Percentiles rank a stretch among this genome's conserved stretches.
phyloP scores from a whole-genome alignment of 2,329 filamentous ascomycete species.

The Trichophyton benhamiae region DNA sequence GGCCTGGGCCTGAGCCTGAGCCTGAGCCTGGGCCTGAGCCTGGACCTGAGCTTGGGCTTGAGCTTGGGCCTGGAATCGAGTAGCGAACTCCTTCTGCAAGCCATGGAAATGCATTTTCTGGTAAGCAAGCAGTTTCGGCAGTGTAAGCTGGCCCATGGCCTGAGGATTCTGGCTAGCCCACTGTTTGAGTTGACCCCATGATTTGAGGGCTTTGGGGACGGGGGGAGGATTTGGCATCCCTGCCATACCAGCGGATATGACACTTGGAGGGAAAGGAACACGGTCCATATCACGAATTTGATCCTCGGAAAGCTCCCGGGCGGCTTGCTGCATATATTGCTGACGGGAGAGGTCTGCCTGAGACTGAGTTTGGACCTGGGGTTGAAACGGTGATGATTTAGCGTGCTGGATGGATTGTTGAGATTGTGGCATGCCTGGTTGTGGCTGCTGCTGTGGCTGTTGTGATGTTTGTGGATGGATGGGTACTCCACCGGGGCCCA shows the following conservation, averaged over 20 bases:
- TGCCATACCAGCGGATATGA: conserved; percentile 24
- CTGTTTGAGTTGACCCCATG: conserved; percentile 46
- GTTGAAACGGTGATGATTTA: conserved; percentile 15
- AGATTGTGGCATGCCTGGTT: conserved; percentile 1
- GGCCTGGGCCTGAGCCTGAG: conserved; percentile 11
- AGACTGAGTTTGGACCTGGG: neutral
- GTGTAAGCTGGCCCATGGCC: conserved; percentile 29
- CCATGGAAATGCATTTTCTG: conserved; percentile 34
- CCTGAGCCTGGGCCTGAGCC: conserved; percentile 6
- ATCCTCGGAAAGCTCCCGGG: conserved; percentile 27
- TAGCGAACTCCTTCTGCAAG: conserved; percentile 21
- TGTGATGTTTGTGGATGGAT: conserved; percentile 7
- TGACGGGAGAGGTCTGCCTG: conserved; percentile 24
- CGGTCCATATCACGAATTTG: conserved; percentile 35
- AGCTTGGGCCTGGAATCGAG: conserved; percentile 13
- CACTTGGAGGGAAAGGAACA: conserved; percentile 25
- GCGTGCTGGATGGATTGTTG: conserved; percentile 14
- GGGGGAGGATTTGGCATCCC: conserved; percentile 17
- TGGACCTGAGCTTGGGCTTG: conserved; percentile 15
- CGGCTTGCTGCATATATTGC: conserved; percentile 22
- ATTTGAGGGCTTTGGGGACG: conserved; percentile 40
- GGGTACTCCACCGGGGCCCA: conserved; percentile 19
- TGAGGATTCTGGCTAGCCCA: conserved; percentile 39
- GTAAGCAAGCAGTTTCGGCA: conserved; percentile 29
- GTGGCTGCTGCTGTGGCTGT: neutral